Evolutionary conservation across 1,284 basidiomycete genomes (phyloP).

Genomic region (Omphalotus olearius): DNA sequence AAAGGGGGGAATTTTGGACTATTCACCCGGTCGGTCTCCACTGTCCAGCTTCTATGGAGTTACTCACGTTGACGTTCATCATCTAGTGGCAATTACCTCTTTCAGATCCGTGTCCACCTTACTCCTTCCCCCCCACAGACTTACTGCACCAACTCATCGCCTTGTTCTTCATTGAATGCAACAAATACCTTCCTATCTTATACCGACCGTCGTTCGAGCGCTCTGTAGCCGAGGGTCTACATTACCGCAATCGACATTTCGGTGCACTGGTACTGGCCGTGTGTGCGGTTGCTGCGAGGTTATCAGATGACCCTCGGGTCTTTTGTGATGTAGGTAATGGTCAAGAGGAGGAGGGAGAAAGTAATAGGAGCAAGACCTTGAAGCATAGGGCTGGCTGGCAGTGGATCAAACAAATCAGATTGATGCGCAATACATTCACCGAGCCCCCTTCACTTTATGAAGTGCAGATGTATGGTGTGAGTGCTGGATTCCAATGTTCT

Average conservation of each 20-base stretch:
- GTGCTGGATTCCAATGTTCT: slow-evolving; percentile 14
- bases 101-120: slow-evolving; percentile 12
- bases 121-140: slow-evolving; percentile 28
- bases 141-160: slow-evolving; percentile 38
- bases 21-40: slow-evolving; percentile 6
- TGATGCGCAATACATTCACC: slow-evolving; percentile 28
- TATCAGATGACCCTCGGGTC: slow-evolving; percentile 42
- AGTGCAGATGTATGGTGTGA: slow-evolving; percentile 37
- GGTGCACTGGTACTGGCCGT: slow-evolving; percentile 41
- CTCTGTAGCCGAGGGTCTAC: slow-evolving; percentile 31
- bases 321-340: slow-evolving; percentile 19
- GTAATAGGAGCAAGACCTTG: neutral
- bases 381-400: slow-evolving; percentile 42
- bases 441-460: slow-evolving; percentile 33
- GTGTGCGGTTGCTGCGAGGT: slow-evolving; percentile 44
- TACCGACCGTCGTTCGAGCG: slow-evolving; percentile 41
- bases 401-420: slow-evolving; percentile 39
- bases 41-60: neutral
- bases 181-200: slow-evolving; percentile 37
- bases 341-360: neutral
- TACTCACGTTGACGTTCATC: neutral
- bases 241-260: slow-evolving; percentile 36
- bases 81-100: slow-evolving; percentile 6
- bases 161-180: slow-evolving; percentile 39
- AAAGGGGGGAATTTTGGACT: slow-evolving; percentile 7